Percentiles rank a stretch among this genome's conserved stretches.
phyloP scores from a whole-genome alignment of 768 basidiomycete genomes.

The Udeniomyces megalosporus region DNA sequence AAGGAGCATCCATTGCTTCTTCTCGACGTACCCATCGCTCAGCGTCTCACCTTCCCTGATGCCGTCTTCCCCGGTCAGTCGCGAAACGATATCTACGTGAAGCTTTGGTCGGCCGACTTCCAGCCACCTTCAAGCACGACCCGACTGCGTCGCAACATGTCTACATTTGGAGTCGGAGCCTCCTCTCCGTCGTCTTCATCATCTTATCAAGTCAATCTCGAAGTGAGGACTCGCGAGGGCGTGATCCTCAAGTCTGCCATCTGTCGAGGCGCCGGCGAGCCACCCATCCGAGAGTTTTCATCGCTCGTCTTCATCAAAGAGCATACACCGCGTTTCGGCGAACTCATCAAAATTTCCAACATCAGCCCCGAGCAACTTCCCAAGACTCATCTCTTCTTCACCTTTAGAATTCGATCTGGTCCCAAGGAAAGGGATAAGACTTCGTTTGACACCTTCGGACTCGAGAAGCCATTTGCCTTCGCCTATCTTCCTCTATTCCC shows the following conservation, averaged over 20 bases:
- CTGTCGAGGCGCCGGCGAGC: slow-evolving; percentile 72
- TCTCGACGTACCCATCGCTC: slow-evolving; percentile 61
- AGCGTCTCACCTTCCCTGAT: slow-evolving; percentile 85
- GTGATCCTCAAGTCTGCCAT: slow-evolving; percentile 47
- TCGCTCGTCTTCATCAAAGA: slow-evolving; percentile 83
- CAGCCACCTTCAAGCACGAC: slow-evolving; percentile 31
- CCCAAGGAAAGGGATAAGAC: slow-evolving; percentile 16
- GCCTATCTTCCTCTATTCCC: slow-evolving; percentile 78
- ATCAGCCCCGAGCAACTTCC: slow-evolving; percentile 51
- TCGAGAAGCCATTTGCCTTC: slow-evolving; percentile 75
- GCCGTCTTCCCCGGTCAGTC: slow-evolving; percentile 82
- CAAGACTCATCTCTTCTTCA: slow-evolving; percentile 84
- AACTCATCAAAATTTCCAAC: slow-evolving; percentile 65
- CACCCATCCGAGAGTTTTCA: slow-evolving; percentile 58
- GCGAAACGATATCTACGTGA: slow-evolving; percentile 64
- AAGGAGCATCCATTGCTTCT: slow-evolving; percentile 71
- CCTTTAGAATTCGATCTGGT: slow-evolving; percentile 52
- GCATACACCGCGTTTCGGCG: slow-evolving; percentile 78
- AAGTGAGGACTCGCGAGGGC: slow-evolving; percentile 63
- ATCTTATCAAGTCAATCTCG: slow-evolving; percentile 79
- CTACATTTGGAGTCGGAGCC: slow-evolving; percentile 28
- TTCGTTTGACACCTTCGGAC: slow-evolving; percentile 22
- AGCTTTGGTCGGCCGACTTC: slow-evolving; percentile 83
- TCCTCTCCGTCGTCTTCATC: slow-evolving; percentile 38
- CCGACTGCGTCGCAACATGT: slow-evolving; percentile 25